A percentile compares a stretch with the other conserved stretches of the same genome.
Evolutionary conservation across 495 filamentous ascomycete genomes (phyloP).

Genomic region (Xylaria grammica): DNA sequence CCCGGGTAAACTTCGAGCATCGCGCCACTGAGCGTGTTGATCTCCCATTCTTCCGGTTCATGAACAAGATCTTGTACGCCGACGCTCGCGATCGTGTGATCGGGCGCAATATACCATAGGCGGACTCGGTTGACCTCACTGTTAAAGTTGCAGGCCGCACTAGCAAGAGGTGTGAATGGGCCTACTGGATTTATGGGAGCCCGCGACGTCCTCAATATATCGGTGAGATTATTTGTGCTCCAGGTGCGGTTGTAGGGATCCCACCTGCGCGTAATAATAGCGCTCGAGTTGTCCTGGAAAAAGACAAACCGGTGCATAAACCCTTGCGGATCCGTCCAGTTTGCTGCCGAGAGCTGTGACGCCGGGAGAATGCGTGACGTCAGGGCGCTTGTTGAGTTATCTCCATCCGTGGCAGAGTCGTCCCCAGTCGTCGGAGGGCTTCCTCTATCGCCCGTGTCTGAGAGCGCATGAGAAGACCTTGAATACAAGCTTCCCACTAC

Average conservation of each 20-base stretch:
- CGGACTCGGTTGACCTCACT: background rate
- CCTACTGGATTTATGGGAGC: conserved; percentile 4
- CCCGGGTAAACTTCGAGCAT: background rate
- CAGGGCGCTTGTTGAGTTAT: background rate
- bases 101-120: conserved; percentile 21
- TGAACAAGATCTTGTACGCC: background rate
- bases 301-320: conserved; percentile 22
- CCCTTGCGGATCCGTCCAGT: conserved; percentile 22
- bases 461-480: too few species aligned
- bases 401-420: background rate
- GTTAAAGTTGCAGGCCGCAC: conserved; percentile 1
- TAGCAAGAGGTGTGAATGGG: conserved; percentile 11
- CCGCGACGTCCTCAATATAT: background rate
- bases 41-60: conserved; percentile 14
- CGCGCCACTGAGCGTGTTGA: background rate
- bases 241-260: conserved; percentile 23
- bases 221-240: conserved; percentile 25
- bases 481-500: background rate
- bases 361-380: conserved; percentile 18
- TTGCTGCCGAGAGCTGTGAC: conserved; percentile 23
- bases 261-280: conserved; percentile 24
- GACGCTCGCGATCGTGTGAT: conserved; percentile 12
- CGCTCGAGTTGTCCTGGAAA: conserved; percentile 24
- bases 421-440: background rate
- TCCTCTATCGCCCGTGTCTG: background rate